phyloP scores from a whole-genome alignment of 2,329 filamentous ascomycete species.

The Pyrenophora graminea region DNA sequence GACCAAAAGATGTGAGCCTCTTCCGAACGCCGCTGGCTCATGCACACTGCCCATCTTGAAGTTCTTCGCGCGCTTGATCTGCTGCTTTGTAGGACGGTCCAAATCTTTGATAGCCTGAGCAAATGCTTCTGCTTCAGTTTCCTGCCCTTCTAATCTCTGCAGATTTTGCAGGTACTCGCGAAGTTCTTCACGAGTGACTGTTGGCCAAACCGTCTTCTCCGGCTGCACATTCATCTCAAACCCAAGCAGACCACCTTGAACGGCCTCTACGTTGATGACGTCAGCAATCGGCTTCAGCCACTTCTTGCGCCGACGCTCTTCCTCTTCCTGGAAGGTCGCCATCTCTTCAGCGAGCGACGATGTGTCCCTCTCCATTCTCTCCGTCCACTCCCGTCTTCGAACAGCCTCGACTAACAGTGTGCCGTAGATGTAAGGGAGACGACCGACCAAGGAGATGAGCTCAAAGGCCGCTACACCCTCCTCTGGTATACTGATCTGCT shows the following conservation, averaged over 20 bases:
- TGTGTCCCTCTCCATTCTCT: conserved; percentile 87
- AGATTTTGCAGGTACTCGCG: conserved; percentile 72
- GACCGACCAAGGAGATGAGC: conserved; percentile 75
- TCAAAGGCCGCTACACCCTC: conserved; percentile 82
- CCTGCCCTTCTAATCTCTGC: conserved; percentile 67
- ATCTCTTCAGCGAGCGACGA: conserved; percentile 89
- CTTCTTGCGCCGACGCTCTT: conserved; percentile 82
- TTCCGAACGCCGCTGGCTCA: conserved; percentile 81
- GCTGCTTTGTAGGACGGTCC: conserved; percentile 80
- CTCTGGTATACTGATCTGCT: conserved; percentile 70
- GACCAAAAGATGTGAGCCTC: conserved; percentile 76
- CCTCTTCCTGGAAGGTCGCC: conserved; percentile 88
- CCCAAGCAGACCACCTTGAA: conserved; percentile 71
- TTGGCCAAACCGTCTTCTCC: conserved; percentile 80
- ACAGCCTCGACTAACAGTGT: conserved; percentile 86
- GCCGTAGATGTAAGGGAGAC: conserved; percentile 87
- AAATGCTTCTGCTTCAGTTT: conserved; percentile 71
- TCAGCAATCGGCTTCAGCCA: conserved; percentile 87
- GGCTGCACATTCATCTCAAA: conserved; percentile 85
- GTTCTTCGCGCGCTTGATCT: conserved; percentile 82
- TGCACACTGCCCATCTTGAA: conserved; percentile 97
- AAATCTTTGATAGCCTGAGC: conserved; percentile 77
- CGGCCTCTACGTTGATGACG: conserved; percentile 67
- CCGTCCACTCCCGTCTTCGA: conserved; percentile 82
- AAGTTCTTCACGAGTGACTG: conserved; percentile 74